Evolutionary conservation across 225 moss, liverwort and hornwort species (phyloP).

Genomic region (Bryum argenteum): DNA sequence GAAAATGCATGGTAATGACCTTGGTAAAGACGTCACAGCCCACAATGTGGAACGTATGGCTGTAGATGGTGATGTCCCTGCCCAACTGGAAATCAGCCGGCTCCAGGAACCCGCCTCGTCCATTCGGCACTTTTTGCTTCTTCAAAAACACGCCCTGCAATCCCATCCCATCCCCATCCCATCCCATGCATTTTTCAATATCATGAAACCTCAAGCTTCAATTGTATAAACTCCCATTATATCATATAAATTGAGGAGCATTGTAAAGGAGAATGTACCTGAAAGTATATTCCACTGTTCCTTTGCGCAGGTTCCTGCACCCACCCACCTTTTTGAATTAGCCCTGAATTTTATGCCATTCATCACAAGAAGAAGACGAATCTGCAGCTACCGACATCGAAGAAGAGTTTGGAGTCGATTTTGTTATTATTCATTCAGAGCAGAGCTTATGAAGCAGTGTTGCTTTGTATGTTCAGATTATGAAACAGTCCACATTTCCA

Average conservation of each 20-base stretch:
- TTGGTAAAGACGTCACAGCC: conserved; percentile 91
- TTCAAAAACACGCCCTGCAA: conserved; percentile 87
- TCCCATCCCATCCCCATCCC: neutral
- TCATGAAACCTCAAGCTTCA: neutral
- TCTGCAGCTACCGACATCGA: too few relatives aligned
- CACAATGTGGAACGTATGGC: conserved; percentile 82
- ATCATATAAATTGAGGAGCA: neutral
- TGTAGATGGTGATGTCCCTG: conserved; percentile 75
- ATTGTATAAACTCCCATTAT: neutral
- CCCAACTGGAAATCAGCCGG: conserved; percentile 76
- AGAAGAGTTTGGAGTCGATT: too few relatives aligned
- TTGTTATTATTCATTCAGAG: too few relatives aligned
- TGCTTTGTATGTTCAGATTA: too few relatives aligned
- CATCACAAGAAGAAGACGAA: neutral
- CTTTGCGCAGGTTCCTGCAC: conserved; percentile 84
- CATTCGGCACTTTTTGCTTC: conserved; percentile 87
- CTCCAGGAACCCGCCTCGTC: conserved; percentile 66
- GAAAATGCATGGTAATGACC: conserved; percentile 35
- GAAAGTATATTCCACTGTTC: conserved; percentile 80
- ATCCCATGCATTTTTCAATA: neutral
- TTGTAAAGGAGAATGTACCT: conserved; percentile 18
- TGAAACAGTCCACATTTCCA: too few relatives aligned
- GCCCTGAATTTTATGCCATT: neutral
- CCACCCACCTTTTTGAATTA: neutral
- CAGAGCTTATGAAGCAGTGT: too few relatives aligned